Base-by-base conservation (phyloP, 805 yeast species). In the Lachancea kluyveri region DNA sequence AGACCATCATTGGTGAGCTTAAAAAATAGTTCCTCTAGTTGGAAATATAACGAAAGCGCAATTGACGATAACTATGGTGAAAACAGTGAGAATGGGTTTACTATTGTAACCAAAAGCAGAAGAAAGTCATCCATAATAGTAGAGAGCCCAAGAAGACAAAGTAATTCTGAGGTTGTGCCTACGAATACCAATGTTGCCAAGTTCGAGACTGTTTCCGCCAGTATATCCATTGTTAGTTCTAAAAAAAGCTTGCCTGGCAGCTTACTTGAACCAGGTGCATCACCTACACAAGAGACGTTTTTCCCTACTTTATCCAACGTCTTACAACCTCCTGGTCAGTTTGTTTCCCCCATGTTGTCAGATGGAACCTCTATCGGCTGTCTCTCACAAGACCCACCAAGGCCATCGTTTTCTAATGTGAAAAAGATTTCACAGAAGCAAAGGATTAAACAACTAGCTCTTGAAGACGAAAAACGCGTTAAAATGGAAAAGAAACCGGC, bases 91-190 rank as follows among this genome's bases (percentile, higher is more conserved):
- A 57, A 52, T 14, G 58, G 45, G 8, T 64, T 66, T 37, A 53
- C 53, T 21, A 47, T 57, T 7, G 68, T 62, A 8, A 35, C 43
- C 12, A 59, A 43, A 24, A 52, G 59, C 31, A 46, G 57, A 14
- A 51, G 62, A 37, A 43, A 50, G 17, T 48, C 59, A 2, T 52
- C 64, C 2, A 36, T 46, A 10, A n/a, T n/a, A n/a, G n/a, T n/a
- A n/a, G n/a, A n/a, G n/a, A n/a, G n/a, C n/a, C n/a, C n/a, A n/a
- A n/a, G n/a, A n/a, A n/a, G n/a, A n/a, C n/a, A n/a, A n/a, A n/a
- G n/a, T n/a, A n/a, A n/a, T n/a, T n/a, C n/a, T n/a, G n/a, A n/a
- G n/a, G n/a, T n/a, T n/a, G n/a, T n/a, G n/a, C n/a, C n/a, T n/a
- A n/a, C n/a, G n/a, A n/a, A n/a, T n/a, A n/a, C n/a, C n/a, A n/a